Evolutionary conservation across 257 asterid genomes (phyloP), one percentile per base, ranked within the genome.

Genomic region (Mitragyna speciosa): DNA sequence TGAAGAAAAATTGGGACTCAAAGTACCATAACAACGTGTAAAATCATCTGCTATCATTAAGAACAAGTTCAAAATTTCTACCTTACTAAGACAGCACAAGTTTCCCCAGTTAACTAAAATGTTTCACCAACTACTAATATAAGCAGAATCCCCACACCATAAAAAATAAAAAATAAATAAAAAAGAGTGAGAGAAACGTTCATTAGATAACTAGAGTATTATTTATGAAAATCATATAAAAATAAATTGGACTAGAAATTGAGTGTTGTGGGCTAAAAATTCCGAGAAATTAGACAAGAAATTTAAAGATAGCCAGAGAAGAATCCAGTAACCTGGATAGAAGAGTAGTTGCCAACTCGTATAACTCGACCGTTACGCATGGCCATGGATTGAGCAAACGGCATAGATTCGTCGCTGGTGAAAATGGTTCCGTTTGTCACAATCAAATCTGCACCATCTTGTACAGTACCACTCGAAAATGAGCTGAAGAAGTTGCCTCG

Each of bases 321-420:
- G 17, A 52, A 20, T 14, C 22, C 15, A 14, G 3, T 4, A 30
- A 91, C 97, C 96, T 91, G 81, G 54, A 91, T 1, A 67, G 89
- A 82, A 52, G 94, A 86, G 81, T 81, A 88, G 76, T 73, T 80
- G 59, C 96, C 97, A 59, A 91, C 59, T 36, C 92, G 88, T 33
- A 94, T 80, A 86, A 94, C 82, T 67, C 94, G 93, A 8, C 91
- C 93, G 61, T 83, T 80, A 73, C 85, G 87, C 83, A 94, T 79
- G 75, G 97, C 98, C 91, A 94, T 92, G 28, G 97, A 91, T 72
- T 92, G 92, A 59, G 89, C 96, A 81, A 91, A 89, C 31, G 91
- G 96, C 41, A 85, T 84, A 79, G 89, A 81, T n/a, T 70, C 87
- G 79, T 92, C 92, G 82, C 93, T 85, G 84, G 98, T 94, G 89